phyloP scores from a whole-genome alignment of 2,329 filamentous ascomycete species.

The Fusarium sp. region DNA sequence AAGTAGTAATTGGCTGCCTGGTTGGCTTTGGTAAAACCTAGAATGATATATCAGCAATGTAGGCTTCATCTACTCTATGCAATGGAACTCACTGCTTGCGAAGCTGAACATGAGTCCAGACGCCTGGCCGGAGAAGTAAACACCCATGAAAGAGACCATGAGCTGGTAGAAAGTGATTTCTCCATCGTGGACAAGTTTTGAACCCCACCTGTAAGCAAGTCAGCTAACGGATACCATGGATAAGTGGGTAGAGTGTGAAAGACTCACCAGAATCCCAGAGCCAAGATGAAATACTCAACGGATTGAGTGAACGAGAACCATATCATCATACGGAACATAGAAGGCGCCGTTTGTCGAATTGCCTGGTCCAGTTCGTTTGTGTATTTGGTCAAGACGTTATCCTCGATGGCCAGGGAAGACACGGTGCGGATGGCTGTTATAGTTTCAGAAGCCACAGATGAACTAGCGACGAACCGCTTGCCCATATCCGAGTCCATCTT shows the following conservation, averaged over 20 bases:
- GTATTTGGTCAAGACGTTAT: conserved; percentile 53
- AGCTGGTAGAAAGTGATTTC: conserved; percentile 69
- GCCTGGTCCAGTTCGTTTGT: conserved; percentile 52
- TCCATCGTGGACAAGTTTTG: conserved; percentile 47
- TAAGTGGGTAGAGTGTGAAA: too few relatives aligned
- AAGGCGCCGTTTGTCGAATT: conserved; percentile 50
- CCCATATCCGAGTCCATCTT: conserved; percentile 57
- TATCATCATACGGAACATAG: conserved; percentile 53
- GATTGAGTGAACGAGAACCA: conserved; percentile 58
- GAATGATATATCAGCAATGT: conserved; percentile 1
- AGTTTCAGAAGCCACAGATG: conserved; percentile 61
- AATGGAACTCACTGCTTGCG: too few relatives aligned
- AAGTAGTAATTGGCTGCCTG: conserved; percentile 65
- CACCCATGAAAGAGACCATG: conserved; percentile 66
- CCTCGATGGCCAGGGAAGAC: conserved; percentile 60
- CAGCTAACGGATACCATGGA: too few relatives aligned
- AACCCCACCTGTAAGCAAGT: too few relatives aligned
- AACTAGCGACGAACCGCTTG: conserved; percentile 55
- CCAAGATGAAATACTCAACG: conserved; percentile 58
- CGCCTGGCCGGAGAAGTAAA: conserved; percentile 63
- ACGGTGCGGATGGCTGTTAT: conserved; percentile 59
- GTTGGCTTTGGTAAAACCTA: conserved; percentile 64
- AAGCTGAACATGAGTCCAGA: conserved; percentile 32
- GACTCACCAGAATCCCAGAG: conserved; percentile 58
- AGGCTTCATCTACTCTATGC: too few relatives aligned